These are phyloP conservation scores for Crassisporium funariophilum DNA, from an alignment of 768 basidiomycete genomes.

Conservation along the genomic window DNA sequence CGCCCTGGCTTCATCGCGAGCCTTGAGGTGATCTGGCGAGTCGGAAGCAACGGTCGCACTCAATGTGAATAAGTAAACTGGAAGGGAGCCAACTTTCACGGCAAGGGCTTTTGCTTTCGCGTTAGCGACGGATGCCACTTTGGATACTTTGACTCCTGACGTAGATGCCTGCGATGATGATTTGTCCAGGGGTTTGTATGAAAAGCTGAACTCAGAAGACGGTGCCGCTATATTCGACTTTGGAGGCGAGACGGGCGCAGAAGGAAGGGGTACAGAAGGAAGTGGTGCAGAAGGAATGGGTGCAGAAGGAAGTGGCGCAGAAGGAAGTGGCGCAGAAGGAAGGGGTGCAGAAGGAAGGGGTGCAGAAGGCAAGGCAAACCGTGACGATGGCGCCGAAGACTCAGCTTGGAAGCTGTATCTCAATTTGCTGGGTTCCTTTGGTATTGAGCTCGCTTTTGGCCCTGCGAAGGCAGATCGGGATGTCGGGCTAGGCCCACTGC, in stretches of 20 bases:
- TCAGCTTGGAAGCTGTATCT: constrained; percentile 72
- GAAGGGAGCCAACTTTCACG: no score
- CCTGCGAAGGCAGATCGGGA: constrained; percentile 25
- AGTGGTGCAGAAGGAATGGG: constrained; percentile 14
- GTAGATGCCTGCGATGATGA: neutral
- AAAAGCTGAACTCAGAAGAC: constrained; percentile 19
- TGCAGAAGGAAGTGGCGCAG: constrained; percentile 14
- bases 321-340: constrained; percentile 11
- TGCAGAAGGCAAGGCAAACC: constrained; percentile 21
- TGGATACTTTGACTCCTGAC: no score
- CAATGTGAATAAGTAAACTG: no score
- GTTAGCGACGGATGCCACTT: no score
- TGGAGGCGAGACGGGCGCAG: constrained; percentile 10
- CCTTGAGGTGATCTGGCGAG: no score
- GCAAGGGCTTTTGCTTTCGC: no score
- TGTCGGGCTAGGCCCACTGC: constrained; percentile 18
- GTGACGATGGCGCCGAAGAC: constrained; percentile 29
- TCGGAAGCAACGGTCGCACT: no score
- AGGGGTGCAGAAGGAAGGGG: no score
- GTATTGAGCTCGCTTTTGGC: constrained; percentile 55
- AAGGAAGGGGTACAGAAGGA: constrained; percentile 2
- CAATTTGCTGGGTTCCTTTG: constrained; percentile 79
- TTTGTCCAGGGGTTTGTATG: constrained; percentile 12
- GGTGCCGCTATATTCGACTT: constrained; percentile 9
- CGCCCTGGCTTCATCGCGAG: no score